phyloP scores from a whole-genome alignment of 495 filamentous ascomycete genomes.

The Lasiosphaeris hirsuta region DNA sequence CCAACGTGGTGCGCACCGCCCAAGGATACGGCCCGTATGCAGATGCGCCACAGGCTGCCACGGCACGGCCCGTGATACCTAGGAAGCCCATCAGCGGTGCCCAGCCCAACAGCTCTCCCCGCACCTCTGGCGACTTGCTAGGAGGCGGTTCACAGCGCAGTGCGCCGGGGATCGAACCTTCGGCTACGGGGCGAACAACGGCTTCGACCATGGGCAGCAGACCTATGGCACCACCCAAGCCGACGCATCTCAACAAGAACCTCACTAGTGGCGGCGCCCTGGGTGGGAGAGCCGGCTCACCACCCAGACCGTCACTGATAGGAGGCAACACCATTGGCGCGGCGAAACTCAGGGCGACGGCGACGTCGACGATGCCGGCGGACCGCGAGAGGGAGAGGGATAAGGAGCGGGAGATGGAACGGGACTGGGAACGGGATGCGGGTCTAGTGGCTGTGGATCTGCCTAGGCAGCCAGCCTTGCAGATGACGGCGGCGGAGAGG shows the following conservation, averaged over 20 bases:
- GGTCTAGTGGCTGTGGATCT: conserved; percentile 40
- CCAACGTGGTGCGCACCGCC: conserved; percentile 65
- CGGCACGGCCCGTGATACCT: conserved; percentile 23
- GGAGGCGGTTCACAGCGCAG: not conserved
- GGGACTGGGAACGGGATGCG: conserved; percentile 11
- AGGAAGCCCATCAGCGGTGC: conserved; percentile 30
- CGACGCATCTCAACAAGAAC: conserved; percentile 49
- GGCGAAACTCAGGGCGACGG: conserved; percentile 9
- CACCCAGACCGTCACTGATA: conserved; percentile 26
- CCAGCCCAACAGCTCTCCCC: not conserved
- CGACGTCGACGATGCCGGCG: not conserved
- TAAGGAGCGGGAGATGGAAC: not conserved
- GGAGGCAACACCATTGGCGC: conserved; percentile 2
- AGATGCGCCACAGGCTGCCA: conserved; percentile 35
- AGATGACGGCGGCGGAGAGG: conserved; percentile 47
- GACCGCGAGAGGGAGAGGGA: conserved; percentile 9
- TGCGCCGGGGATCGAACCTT: not conserved
- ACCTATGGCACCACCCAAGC: conserved; percentile 49
- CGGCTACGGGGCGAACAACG: conserved; percentile 4
- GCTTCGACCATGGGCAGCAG: conserved; percentile 11
- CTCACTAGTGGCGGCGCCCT: conserved; percentile 30
- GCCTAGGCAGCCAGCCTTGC: conserved; percentile 39
- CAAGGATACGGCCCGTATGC: conserved; percentile 87
- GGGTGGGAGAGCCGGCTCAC: conserved; percentile 28
- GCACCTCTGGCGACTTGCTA: not conserved